Percentiles rank a stretch among this genome's conserved stretches.
Conservation (phyloP, 2,329 filamentous ascomycete genomes). For the Herpotrichia juniperi region DNA sequence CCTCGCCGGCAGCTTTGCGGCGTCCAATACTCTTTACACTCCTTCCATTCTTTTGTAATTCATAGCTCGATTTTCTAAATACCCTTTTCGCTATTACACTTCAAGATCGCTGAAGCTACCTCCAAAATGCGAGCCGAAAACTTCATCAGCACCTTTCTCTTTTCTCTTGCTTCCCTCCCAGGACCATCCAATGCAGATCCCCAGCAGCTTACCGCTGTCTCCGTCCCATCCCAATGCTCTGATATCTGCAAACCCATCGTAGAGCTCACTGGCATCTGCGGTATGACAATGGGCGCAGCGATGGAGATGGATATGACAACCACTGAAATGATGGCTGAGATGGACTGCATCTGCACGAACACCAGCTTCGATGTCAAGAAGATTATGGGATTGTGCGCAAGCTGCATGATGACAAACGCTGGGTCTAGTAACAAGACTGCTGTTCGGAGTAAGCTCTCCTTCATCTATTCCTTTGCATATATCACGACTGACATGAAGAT, state of each 20-base stretch:
- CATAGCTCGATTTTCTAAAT: not conserved
- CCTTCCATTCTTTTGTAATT: not conserved
- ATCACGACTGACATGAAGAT: not conserved
- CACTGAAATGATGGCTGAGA: constrained; percentile 23
- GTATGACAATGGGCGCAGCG: not conserved
- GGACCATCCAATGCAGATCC: not conserved
- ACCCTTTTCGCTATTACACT: not conserved
- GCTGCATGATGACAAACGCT: constrained; percentile 38
- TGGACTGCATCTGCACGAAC: constrained; percentile 49
- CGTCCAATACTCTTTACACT: not conserved
- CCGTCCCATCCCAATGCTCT: not conserved
- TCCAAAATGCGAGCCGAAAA: not conserved
- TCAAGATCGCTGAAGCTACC: not conserved
- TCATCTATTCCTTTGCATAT: not conserved
- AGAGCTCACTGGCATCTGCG: not conserved
- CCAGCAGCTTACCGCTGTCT: not conserved
- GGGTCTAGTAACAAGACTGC: constrained; percentile 3
- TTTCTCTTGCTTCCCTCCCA: not conserved
- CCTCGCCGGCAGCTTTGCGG: not conserved
- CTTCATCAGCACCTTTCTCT: not conserved
- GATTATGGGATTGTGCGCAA: constrained; percentile 46
- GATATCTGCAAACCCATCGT: not conserved
- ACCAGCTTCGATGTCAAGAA: constrained; percentile 47
- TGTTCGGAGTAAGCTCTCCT: not conserved
- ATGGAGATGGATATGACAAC: constrained; percentile 33